Base-by-base conservation (phyloP, 768 basidiomycete genomes). In the Xerocomellus chrysenteron region DNA sequence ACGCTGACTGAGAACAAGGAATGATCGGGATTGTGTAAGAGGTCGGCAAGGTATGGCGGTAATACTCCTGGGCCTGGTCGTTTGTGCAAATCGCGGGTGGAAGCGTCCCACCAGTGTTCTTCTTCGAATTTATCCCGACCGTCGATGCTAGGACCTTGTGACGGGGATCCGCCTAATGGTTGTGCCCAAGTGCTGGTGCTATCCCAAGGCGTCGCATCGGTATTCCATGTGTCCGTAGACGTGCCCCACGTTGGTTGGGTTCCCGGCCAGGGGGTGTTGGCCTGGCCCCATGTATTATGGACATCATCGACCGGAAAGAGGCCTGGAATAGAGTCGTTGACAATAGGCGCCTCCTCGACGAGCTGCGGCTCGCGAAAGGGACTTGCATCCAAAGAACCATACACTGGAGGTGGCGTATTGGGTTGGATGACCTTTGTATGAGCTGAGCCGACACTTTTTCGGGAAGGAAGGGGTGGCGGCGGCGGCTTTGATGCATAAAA, bases 61-160 rank as follows among this genome's bases (percentile, higher is more conserved):
- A 92, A 75, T 43, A 90, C 78, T 17, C 90, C 90, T 1, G 80
- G 78, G 4, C 90, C 90, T 0, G 90, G 90, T 24, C 89, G 84
- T 42, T 71, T 67, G 62, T 69, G 65, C 43, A 53, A 69, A 40
- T 74, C 74, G 42, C 82, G 80, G 19, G 77, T 62, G 17, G 76
- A 76, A 9, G 76, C 63, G 66, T 88, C 81, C 85, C 85, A 91
- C 90, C 90, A 92, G 45, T 75, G 73, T 19, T 68, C 71, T 70
- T 92, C 90, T 65, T 92, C 88, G 3, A 75, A 65, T 9, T 74
- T 75, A 50, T 78, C 76, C 45, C 89, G 76, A 8, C 85, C 87
- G 71, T 84, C 82, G 61, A 92, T 87, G 42, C 55, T 70, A 57
- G 69, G 68, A n/a, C 68, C 71, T 42, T 70, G 69, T 17, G 60